Base-by-base conservation (phyloP, 345 rosid species). In the Acer yangbiense region DNA sequence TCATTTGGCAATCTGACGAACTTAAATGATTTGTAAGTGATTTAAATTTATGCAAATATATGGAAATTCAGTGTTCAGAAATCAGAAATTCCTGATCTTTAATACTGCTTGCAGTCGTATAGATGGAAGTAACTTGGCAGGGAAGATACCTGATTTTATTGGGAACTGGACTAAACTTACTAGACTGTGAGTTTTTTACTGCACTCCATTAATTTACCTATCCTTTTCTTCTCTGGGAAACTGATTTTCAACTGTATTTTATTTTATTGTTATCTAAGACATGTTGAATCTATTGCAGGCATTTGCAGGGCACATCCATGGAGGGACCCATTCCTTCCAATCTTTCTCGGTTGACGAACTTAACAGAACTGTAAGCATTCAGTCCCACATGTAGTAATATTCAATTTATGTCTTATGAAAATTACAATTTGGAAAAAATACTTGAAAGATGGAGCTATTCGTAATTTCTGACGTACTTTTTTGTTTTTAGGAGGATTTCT, bases 221-320 rank as follows among this genome's bases (percentile, higher is more conserved):
- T 61, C 44, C 43, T 78, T 16, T 39, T 50, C 57, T 48, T 46
- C 27, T 61, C 57, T 16, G 8, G 35, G 39, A 78, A 75, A 68
- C 41, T 35, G 2, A 41, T 41, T 35, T 21, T 16, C n/a, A 16
- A 32, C 16, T 25, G 35, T 18, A 58, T 27, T 32, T 17, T 25
- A 41, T 7, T 2, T 29, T 72, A 7, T 58, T 6, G 7, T 41
- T 68, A 48, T 70, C 73, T 16, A 65, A 62, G 17, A 41, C 20
- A 25, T 32, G 65, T 63, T 39, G 27, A 69, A 67, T 75, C 6
- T 57, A 16, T 78, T 81, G 65, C 82, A 96, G 97, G 63, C 82
- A 90, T 85, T 71, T 91, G 85, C 94, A 96, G 77, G 98, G 99
- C 35, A 89, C 97, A 67, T 86, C 93, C n/a, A 79, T 94, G 94